Evolutionary conservation across 129 eudicot genomes (phyloP).

Genomic region (carrot (Daucus carota)): DNA sequence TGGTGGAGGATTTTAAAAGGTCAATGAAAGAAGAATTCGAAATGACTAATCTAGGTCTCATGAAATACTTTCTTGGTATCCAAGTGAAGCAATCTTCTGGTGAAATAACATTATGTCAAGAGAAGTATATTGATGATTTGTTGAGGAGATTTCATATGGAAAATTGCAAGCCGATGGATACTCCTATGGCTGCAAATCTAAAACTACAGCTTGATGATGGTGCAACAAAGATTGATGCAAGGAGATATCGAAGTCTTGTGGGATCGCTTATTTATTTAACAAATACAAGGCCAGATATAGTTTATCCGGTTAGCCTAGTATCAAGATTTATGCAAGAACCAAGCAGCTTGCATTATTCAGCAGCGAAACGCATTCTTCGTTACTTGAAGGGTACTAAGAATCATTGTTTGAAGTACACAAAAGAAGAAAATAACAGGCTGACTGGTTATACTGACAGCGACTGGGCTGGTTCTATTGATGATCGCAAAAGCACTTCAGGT

Average conservation of each 20-base stretch:
- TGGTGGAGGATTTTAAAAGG: too few species aligned
- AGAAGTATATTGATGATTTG: constrained; percentile 5
- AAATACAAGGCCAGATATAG: not conserved
- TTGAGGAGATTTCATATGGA: constrained; percentile 14
- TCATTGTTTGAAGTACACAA: too few species aligned
- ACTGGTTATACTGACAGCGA: too few species aligned
- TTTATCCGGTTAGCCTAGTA: not conserved
- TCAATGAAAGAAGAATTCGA: too few species aligned
- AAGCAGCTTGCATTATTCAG: not conserved
- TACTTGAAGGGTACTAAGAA: not conserved
- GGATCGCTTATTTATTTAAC: too few species aligned
- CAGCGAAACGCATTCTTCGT: too few species aligned
- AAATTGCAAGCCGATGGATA: not conserved
- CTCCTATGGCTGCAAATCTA: not conserved
- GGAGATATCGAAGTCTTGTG: not conserved
- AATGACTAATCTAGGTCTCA: too few species aligned
- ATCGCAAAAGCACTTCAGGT: too few species aligned
- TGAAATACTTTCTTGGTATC: constrained; percentile 2
- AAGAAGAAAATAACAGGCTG: too few species aligned
- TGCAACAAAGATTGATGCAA: too few species aligned
- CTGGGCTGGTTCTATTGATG: too few species aligned
- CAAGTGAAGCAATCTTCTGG: not conserved
- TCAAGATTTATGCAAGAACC: not conserved
- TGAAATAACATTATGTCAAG: not conserved
- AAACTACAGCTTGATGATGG: not conserved